phyloP scores from a whole-genome alignment of 2,329 filamentous ascomycete species.

The Orbilia quercus region DNA sequence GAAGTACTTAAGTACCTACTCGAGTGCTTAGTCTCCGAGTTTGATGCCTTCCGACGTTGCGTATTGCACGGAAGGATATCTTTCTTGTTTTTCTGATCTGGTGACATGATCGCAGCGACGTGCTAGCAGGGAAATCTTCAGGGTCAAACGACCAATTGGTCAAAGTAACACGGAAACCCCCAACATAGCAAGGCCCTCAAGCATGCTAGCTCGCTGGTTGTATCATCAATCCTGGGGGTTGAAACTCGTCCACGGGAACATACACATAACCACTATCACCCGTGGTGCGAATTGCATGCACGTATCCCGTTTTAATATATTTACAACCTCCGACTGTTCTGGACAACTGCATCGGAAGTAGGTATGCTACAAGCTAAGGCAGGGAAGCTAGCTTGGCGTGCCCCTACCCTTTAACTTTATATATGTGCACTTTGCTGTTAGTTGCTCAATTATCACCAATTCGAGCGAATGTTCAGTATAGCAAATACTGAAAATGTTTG shows the following conservation, averaged over 20 bases:
- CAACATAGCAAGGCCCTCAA: no score
- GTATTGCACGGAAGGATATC: background rate
- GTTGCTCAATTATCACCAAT: no score
- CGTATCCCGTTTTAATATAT: background rate
- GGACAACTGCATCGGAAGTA: background rate
- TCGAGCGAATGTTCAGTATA: no score
- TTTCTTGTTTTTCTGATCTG: background rate
- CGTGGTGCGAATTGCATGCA: background rate
- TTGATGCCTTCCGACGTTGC: background rate
- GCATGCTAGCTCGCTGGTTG: no score
- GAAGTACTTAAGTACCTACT: no score
- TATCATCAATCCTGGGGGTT: no score
- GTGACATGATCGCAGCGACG: background rate
- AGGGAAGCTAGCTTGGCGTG: background rate
- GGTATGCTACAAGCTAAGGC: background rate
- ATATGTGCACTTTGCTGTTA: no score
- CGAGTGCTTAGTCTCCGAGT: background rate
- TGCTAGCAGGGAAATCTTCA: no score
- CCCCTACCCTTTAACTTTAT: background rate
- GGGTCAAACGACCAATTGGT: no score
- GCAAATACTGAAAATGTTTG: background rate
- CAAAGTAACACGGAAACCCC: no score
- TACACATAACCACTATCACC: no score
- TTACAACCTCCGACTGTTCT: background rate
- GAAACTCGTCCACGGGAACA: no score